Evolutionary conservation across 2,329 filamentous ascomycete species (phyloP), one percentile per base, ranked within the genome.

Genomic region (Sphaceloma murrayae): DNA sequence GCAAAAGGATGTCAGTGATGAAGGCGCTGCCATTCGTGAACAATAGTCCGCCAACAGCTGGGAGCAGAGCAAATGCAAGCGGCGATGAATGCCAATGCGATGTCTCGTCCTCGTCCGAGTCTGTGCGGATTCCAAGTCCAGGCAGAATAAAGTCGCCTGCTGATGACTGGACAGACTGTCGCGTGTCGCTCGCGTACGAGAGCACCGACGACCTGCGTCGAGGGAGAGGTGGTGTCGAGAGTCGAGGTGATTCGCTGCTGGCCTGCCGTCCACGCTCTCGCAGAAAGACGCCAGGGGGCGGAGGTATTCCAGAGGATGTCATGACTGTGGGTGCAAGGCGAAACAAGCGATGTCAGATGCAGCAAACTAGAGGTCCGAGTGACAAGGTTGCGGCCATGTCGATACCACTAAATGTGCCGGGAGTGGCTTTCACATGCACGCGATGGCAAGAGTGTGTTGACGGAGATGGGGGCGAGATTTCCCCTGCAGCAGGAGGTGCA

Each of bases 11-110:
- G 62, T 96, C 89, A 0, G 87, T 94, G 45, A 88, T 77, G 49
- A 95, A 73, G 1, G 81, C 76, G 53, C 80, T 82, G 9, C 89
- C 89, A 65, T 94, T 84, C 49, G 83, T 75, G 59, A 94, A 93
- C 46, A 95, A 68, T 38, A 93, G 64, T 0, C 88, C 89, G 1
- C 78, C 85, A n/a, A 94, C 59, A 1, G 88, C 87, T 2, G 89
- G 89, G 10, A 96, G 66, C 36, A 95, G 71, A 2, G 86, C 88
- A 58, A 94, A 82, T 0, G 78, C 80, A 24, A 96, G 67, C 1
- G 89, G 87, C n/a, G 84, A 68, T 2, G 79, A 84, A 49, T 91
- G 80, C 75, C 86, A 85, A 49, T 78, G 71, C 1, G 82, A 82
- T 43, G 75, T 68, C 27, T 80, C 76, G 11, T 67, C 61, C 13